A percentile compares a stretch with the other conserved stretches of the same genome.
Evolutionary conservation across 768 basidiomycete genomes (phyloP).

Genomic region (Exidia glandulosa): DNA sequence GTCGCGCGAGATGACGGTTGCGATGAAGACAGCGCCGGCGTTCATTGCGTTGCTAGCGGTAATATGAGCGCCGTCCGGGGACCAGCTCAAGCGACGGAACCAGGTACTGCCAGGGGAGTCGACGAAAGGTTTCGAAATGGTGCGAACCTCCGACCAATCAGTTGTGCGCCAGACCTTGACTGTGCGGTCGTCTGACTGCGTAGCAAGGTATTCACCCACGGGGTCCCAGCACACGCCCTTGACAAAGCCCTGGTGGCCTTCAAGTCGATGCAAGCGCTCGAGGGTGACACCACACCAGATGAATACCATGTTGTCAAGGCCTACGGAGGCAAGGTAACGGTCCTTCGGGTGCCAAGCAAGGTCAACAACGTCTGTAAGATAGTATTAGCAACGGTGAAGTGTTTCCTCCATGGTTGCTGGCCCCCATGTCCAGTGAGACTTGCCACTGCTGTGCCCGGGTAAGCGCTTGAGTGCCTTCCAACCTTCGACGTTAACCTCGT

Average conservation of each 20-base stretch:
- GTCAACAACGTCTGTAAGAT: conserved; percentile 82
- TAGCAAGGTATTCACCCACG: conserved; percentile 95
- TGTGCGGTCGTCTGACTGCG: conserved; percentile 89
- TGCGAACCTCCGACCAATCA: conserved; percentile 80
- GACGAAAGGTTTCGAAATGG: conserved; percentile 82
- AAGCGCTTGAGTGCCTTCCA: conserved; percentile 92
- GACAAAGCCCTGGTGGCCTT: conserved; percentile 89
- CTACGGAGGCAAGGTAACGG: conserved; percentile 85
- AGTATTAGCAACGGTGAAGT: no score
- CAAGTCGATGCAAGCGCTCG: conserved; percentile 72
- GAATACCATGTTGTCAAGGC: conserved; percentile 80
- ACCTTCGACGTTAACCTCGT: conserved; percentile 91
- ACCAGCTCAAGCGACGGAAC: conserved; percentile 92
- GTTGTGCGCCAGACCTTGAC: conserved; percentile 95
- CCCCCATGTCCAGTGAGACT: conserved; percentile 14
- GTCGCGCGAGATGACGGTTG: conserved; percentile 84
- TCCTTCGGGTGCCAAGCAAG: conserved; percentile 93
- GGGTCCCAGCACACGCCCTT: conserved; percentile 99
- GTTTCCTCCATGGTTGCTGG: no score
- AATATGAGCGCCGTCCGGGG: conserved; percentile 97
- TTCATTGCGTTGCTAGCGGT: conserved; percentile 97
- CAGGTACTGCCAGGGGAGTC: conserved; percentile 92
- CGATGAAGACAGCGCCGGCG: conserved; percentile 93
- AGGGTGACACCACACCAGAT: conserved; percentile 93
- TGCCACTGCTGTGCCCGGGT: conserved; percentile 91